Evolutionary conservation across 2,329 filamentous ascomycete species (phyloP).

Genomic region (Neofusicoccum kwambonambiense): DNA sequence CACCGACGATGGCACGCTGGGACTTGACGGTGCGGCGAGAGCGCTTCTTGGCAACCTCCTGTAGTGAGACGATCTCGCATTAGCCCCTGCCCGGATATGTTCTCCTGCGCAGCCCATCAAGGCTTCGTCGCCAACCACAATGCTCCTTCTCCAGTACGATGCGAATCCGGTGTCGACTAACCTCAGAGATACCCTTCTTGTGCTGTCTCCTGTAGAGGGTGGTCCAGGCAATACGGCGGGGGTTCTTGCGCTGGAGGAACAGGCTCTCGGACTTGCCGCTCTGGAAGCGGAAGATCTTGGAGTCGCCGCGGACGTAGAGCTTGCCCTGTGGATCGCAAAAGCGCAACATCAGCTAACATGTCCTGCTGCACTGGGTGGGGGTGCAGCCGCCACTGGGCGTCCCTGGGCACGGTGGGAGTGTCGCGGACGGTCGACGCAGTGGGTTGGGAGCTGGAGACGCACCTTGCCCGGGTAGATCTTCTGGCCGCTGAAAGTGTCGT

Average conservation of each 20-base stretch:
- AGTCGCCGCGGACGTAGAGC: conserved; percentile 99
- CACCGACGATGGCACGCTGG: conserved; percentile 98
- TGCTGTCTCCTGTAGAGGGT: conserved; percentile 97
- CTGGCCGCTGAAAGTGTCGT: conserved; percentile 73
- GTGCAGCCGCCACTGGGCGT: not conserved
- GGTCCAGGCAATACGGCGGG: conserved; percentile 98
- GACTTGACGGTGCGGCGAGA: conserved; percentile 96
- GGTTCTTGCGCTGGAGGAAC: conserved; percentile 99
- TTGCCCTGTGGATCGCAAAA: conserved; percentile 69
- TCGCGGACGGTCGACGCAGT: not conserved
- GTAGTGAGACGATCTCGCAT: conserved; percentile 32
- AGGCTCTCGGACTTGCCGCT: conserved; percentile 99
- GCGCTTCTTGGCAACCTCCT: conserved; percentile 99
- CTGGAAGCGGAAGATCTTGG: conserved; percentile 99
- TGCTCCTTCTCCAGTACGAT: not conserved
- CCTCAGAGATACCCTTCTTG: conserved; percentile 99
- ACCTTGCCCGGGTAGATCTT: conserved; percentile 82
- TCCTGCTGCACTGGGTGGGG: not conserved
- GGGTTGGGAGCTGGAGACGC: conserved; percentile 36
- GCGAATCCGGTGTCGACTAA: conserved; percentile 48
- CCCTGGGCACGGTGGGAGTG: not conserved
- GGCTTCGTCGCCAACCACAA: not conserved
- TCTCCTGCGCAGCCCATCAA: not conserved
- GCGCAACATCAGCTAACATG: conserved; percentile 2
- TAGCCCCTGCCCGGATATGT: conserved; percentile 7